Conservation (phyloP, 1,284 basidiomycete species). For the Pyrrhoderma noxium region DNA sequence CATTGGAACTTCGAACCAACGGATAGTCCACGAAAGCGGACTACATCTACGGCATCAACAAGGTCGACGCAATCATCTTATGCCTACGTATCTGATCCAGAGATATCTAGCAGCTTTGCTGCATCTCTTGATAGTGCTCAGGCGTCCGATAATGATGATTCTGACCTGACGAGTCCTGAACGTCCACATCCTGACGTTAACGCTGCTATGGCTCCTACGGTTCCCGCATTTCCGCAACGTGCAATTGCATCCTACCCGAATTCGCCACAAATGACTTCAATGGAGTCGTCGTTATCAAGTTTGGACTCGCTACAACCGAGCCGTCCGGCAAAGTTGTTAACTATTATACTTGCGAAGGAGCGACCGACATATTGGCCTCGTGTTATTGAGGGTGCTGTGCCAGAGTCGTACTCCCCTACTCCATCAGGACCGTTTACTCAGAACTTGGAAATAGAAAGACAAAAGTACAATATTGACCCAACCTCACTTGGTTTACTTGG, state of each 20-base stretch:
- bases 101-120: conserved; percentile 73
- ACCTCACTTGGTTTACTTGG: conserved; percentile 66
- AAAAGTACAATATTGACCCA: conserved; percentile 73
- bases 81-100: conserved; percentile 68
- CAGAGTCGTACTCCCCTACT: conserved; percentile 46
- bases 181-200: conserved; percentile 9
- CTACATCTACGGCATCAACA: conserved; percentile 65
- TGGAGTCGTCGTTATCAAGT: conserved; percentile 64
- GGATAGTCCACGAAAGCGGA: conserved; percentile 54
- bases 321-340: conserved; percentile 56
- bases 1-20: conserved; percentile 73
- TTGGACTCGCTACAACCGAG: conserved; percentile 57
- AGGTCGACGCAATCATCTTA: conserved; percentile 71
- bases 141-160: conserved; percentile 61
- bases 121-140: conserved; percentile 68
- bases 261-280: conserved; percentile 48
- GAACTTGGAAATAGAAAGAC: conserved; percentile 42
- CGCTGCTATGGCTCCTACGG: conserved; percentile 12
- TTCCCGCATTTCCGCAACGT: conserved; percentile 19
- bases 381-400: conserved; percentile 65
- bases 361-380: conserved; percentile 74
- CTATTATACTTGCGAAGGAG: conserved; percentile 71
- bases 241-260: conserved; percentile 34
- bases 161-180: conserved; percentile 28
- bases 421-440: conserved; percentile 45